A percentile compares a stretch with the other conserved stretches of the same genome.
These are phyloP conservation scores for Fusarium torulosum DNA, from an alignment of 2,329 filamentous ascomycete species.

Conservation along the genomic window DNA sequence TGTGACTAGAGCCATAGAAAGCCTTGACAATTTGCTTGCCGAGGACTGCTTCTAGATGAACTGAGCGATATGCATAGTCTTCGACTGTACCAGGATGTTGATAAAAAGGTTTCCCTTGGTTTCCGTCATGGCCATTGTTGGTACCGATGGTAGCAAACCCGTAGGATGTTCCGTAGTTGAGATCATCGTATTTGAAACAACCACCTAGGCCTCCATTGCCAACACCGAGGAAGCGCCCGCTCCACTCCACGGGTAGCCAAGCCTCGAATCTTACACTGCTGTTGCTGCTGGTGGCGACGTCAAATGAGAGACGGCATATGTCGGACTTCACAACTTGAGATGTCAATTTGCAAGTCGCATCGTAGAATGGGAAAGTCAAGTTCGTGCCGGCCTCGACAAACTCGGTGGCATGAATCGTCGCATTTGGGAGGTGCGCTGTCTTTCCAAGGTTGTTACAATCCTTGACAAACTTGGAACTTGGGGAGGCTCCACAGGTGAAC, in stretches of 20 bases:
- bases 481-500: background rate
- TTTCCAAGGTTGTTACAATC: background rate
- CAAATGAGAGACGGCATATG: background rate
- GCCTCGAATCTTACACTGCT: background rate
- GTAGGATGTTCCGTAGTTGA: background rate
- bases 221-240: background rate
- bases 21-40: background rate
- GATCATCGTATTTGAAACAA: background rate
- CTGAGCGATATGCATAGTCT: background rate
- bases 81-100: background rate
- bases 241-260: background rate
- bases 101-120: background rate
- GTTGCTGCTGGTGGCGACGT: background rate
- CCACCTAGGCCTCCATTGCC: background rate
- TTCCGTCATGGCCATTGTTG: background rate
- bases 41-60: background rate
- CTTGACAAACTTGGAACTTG: background rate
- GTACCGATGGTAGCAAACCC: background rate
- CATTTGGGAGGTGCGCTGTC: background rate
- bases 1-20: constrained; percentile 28
- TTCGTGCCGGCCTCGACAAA: background rate
- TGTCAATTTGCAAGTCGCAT: background rate
- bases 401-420: background rate
- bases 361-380: background rate
- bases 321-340: background rate